Percentiles rank a stretch among this genome's conserved stretches.
Conservation (phyloP, 805 yeast species). For the Metschnikowia vanudenii region DNA sequence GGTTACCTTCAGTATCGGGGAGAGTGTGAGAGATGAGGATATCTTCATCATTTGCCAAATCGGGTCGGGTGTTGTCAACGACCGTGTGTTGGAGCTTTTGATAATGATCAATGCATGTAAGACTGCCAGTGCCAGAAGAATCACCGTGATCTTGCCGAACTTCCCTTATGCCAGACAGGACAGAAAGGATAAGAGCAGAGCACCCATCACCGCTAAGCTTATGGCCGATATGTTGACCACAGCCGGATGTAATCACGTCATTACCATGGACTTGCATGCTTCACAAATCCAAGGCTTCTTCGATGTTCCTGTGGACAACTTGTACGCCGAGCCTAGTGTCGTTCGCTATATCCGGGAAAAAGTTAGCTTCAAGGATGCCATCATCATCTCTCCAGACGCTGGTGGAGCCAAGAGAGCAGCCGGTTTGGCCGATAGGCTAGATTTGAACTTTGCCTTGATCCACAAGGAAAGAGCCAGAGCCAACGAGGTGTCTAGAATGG, state of each 20-base stretch:
- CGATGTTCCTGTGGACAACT: slow-evolving; percentile 77
- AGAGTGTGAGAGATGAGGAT: slow-evolving; percentile 83
- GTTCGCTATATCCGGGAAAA: slow-evolving; percentile 70
- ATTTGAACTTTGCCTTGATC: slow-evolving; percentile 77
- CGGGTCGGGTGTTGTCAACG: slow-evolving; percentile 74
- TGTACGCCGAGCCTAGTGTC: slow-evolving; percentile 82
- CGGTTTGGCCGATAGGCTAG: slow-evolving; percentile 73
- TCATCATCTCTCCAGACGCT: slow-evolving; percentile 82
- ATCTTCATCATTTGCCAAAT: slow-evolving; percentile 76
- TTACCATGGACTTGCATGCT: slow-evolving; percentile 87
- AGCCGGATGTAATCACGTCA: slow-evolving; percentile 84
- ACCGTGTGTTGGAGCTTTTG: slow-evolving; percentile 67
- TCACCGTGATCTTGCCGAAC: slow-evolving; percentile 79
- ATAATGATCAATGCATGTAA: slow-evolving; percentile 82
- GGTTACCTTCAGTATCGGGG: slow-evolving; percentile 73
- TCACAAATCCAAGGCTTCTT: slow-evolving; percentile 87
- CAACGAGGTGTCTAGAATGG: slow-evolving; percentile 82
- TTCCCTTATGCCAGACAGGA: slow-evolving; percentile 91
- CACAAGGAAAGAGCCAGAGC: slow-evolving; percentile 84
- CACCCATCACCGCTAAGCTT: slow-evolving; percentile 81
- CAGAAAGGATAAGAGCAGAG: slow-evolving; percentile 79
- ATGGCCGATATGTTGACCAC: slow-evolving; percentile 81
- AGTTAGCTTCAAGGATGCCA: slow-evolving; percentile 57
- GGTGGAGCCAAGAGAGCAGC: slow-evolving; percentile 94
- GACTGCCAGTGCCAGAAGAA: slow-evolving; percentile 78